Conservation (phyloP, 2,329 filamentous ascomycete species). For the Aspergillus tamarii region DNA sequence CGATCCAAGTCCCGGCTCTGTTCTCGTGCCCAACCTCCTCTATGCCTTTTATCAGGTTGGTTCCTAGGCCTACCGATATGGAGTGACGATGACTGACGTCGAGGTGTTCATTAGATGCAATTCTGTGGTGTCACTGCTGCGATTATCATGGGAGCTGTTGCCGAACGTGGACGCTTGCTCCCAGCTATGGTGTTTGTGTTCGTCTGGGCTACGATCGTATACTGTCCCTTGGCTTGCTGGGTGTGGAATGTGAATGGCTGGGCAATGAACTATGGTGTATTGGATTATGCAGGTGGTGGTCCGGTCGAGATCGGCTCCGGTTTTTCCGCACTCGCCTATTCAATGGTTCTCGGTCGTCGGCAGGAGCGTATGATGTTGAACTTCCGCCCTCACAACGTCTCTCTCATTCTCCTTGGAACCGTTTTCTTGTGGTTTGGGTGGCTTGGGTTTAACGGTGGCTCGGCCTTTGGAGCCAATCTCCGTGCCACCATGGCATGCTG, state of each 20-base stretch:
- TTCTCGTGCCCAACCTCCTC: constrained; percentile 83
- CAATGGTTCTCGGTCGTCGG: constrained; percentile 89
- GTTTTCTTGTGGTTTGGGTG: constrained; percentile 98
- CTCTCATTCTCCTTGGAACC: constrained; percentile 92
- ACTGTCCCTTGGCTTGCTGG: constrained; percentile 97
- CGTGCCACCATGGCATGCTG: constrained; percentile 96
- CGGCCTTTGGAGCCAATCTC: constrained; percentile 89
- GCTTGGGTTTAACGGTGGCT: constrained; percentile 98
- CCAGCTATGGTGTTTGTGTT: constrained; percentile 95
- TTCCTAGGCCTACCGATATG: constrained; percentile 27
- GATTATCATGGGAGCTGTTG: constrained; percentile 88
- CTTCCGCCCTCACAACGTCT: constrained; percentile 98
- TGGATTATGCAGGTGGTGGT: constrained; percentile 95
- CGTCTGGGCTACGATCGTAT: constrained; percentile 95
- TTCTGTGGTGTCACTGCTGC: constrained; percentile 92
- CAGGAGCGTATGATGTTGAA: constrained; percentile 99
- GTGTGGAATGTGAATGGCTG: constrained; percentile 94
- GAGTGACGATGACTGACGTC: not conserved
- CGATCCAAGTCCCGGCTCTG: constrained; percentile 82
- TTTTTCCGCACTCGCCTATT: constrained; percentile 91
- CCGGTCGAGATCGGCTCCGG: constrained; percentile 97
- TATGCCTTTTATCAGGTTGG: constrained; percentile 89
- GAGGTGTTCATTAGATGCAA: constrained; percentile 71
- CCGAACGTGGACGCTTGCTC: constrained; percentile 88
- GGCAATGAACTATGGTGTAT: constrained; percentile 85